A percentile compares a stretch with the other conserved stretches of the same genome.
phyloP scores from a whole-genome alignment of 2,329 filamentous ascomycete species.

The Aspergillus puulaauensis region DNA sequence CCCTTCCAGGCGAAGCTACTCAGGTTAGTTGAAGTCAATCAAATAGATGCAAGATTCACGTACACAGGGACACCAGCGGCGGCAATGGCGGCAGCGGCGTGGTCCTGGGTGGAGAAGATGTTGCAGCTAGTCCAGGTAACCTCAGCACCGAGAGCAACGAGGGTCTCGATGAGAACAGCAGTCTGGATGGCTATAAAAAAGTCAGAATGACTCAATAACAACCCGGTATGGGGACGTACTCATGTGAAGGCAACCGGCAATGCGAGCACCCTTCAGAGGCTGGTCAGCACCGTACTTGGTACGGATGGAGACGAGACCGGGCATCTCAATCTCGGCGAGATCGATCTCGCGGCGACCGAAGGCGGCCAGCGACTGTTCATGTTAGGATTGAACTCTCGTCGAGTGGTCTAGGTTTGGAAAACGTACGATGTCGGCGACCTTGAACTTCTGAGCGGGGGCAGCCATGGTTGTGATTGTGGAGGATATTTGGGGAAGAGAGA shows the following conservation, averaged over 20 bases:
- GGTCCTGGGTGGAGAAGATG: conserved; percentile 99
- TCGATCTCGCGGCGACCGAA: conserved; percentile 99
- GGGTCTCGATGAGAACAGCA: conserved; percentile 97
- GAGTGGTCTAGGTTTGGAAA: neutral
- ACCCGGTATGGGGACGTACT: conserved; percentile 52
- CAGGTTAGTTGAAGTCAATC: neutral
- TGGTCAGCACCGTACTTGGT: conserved; percentile 88
- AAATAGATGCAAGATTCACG: conserved; percentile 20
- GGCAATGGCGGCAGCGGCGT: conserved; percentile 96
- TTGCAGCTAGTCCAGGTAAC: conserved; percentile 99
- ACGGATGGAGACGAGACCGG: conserved; percentile 94
- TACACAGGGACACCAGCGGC: conserved; percentile 85
- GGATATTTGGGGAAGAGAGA: conserved; percentile 1
- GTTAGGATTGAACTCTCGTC: conserved; percentile 7
- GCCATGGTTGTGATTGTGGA: conserved; percentile 45
- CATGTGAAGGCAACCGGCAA: conserved; percentile 98
- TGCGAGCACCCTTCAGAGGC: conserved; percentile 89
- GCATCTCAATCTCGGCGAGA: conserved; percentile 94
- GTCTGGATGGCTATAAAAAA: conserved; percentile 78
- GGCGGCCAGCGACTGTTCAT: conserved; percentile 73
- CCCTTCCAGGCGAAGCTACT: conserved; percentile 70
- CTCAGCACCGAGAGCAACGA: conserved; percentile 91
- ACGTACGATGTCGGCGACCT: conserved; percentile 89
- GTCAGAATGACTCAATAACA: conserved; percentile 11
- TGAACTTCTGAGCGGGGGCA: conserved; percentile 89